Conservation (phyloP, 495 filamentous ascomycete genomes). For the Pyrenula massariospora region DNA sequence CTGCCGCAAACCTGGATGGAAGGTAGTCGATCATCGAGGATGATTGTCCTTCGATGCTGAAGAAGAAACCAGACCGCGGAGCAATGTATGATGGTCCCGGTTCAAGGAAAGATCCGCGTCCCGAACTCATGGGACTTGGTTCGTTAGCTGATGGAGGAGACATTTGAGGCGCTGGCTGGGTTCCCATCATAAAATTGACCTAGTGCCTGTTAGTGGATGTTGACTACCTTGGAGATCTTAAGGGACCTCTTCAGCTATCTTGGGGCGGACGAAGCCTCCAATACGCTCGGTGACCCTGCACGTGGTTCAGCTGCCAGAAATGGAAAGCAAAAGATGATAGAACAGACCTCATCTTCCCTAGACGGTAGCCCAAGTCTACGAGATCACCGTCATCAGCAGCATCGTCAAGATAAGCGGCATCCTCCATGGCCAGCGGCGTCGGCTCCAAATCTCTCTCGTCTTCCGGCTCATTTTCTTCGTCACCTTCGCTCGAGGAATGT, state of each 20-base stretch:
- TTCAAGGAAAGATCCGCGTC: slow-evolving; percentile 18
- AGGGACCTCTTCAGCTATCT: slow-evolving; percentile 55
- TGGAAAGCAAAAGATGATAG: neutral
- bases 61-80: slow-evolving; percentile 57
- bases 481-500: neutral
- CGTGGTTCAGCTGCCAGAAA: neutral
- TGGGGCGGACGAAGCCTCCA: slow-evolving; percentile 39
- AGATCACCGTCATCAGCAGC: slow-evolving; percentile 46
- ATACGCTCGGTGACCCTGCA: slow-evolving; percentile 53
- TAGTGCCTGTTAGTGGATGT: neutral
- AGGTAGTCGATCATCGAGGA: slow-evolving; percentile 43
- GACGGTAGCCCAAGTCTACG: slow-evolving; percentile 55
- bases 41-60: slow-evolving; percentile 35
- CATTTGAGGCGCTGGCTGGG: neutral
- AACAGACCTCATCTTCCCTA: slow-evolving; percentile 48
- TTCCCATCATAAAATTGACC: neutral
- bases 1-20: slow-evolving; percentile 33
- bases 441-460: slow-evolving; percentile 13
- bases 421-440: slow-evolving; percentile 36
- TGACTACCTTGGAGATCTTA: neutral
- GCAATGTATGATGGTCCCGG: slow-evolving; percentile 42
- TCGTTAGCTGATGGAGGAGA: neutral
- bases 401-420: slow-evolving; percentile 56
- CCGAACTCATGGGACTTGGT: neutral
- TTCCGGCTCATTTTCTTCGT: slow-evolving; percentile 4